phyloP scores from a whole-genome alignment of 768 basidiomycete genomes.

The Pisolithus albus region DNA sequence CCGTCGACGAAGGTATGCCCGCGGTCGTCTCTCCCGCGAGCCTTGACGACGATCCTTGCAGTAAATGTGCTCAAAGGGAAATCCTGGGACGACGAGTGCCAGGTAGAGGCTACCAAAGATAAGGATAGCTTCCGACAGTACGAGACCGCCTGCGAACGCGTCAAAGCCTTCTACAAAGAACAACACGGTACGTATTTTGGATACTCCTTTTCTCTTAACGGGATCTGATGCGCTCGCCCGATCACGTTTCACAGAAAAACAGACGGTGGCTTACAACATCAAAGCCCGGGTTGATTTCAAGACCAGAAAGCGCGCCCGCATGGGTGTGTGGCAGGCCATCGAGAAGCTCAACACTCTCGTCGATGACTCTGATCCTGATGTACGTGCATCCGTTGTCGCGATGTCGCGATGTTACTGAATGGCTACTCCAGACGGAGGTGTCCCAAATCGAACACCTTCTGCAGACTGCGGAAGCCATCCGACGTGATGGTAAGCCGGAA shows the following conservation, averaged over 20 bases:
- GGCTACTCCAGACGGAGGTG: constrained; percentile 48
- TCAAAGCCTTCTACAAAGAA: constrained; percentile 71
- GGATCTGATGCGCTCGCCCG: not conserved
- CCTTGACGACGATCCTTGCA: constrained; percentile 17
- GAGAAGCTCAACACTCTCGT: constrained; percentile 81
- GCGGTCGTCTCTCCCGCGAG: not conserved
- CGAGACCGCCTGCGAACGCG: constrained; percentile 68
- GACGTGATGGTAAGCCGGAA: constrained; percentile 79
- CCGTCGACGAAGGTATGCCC: constrained; percentile 41
- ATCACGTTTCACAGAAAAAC: constrained; percentile 53
- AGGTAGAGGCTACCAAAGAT: constrained; percentile 41
- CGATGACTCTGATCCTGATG: constrained; percentile 89
- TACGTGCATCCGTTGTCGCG: constrained; percentile 17
- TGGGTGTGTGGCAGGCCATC: constrained; percentile 84
- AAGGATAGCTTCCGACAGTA: constrained; percentile 68
- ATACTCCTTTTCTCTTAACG: not conserved
- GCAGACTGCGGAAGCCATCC: constrained; percentile 88
- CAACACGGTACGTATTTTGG: constrained; percentile 51
- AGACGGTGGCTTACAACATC: constrained; percentile 82
- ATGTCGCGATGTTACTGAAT: constrained; percentile 5
- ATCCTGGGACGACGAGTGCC: not conserved
- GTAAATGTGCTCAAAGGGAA: constrained; percentile 65
- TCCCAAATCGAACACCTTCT: constrained; percentile 89
- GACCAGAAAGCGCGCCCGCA: constrained; percentile 57
- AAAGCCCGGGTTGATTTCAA: constrained; percentile 70